Evolutionary conservation across 169 alveolate genomes (phyloP).

Genomic region (Perkinsus marinus): DNA sequence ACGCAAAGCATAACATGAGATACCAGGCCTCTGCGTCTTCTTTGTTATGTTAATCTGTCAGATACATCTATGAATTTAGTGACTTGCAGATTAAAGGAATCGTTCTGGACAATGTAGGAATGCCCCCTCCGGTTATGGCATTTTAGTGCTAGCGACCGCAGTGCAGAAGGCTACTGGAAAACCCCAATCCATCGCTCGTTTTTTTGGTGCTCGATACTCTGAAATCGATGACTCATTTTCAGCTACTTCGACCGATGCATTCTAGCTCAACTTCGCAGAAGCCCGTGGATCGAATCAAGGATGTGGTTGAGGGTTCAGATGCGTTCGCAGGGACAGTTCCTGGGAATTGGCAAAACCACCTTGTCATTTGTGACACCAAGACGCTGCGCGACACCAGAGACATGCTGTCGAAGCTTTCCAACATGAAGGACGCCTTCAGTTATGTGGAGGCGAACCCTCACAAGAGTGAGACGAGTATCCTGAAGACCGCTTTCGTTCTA

Average conservation of each 20-base stretch:
- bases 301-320: no score
- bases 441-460: slow-evolving; percentile 62
- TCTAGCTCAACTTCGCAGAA: not conserved
- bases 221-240: no score
- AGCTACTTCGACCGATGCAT: not conserved
- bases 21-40: no score
- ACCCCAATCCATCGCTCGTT: no score
- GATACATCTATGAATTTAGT: slow-evolving; percentile 53
- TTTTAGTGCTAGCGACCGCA: no score
- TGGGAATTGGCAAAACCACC: not conserved
- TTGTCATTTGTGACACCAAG: slow-evolving; percentile 64
- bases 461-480: not conserved
- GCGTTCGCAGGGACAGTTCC: no score
- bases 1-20: not conserved
- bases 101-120: not conserved
- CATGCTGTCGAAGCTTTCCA: slow-evolving; percentile 45
- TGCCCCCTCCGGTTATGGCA: no score
- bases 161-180: no score
- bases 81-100: slow-evolving; percentile 54
- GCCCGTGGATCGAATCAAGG: not conserved
- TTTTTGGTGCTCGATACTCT: not conserved
- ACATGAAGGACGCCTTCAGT: slow-evolving; percentile 58
- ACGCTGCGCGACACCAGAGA: slow-evolving; percentile 67
- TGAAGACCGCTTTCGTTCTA: no score
- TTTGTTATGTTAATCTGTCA: not conserved